phyloP scores from a whole-genome alignment of 2,329 filamentous ascomycete genomes.

The Apiospora sp. region DNA sequence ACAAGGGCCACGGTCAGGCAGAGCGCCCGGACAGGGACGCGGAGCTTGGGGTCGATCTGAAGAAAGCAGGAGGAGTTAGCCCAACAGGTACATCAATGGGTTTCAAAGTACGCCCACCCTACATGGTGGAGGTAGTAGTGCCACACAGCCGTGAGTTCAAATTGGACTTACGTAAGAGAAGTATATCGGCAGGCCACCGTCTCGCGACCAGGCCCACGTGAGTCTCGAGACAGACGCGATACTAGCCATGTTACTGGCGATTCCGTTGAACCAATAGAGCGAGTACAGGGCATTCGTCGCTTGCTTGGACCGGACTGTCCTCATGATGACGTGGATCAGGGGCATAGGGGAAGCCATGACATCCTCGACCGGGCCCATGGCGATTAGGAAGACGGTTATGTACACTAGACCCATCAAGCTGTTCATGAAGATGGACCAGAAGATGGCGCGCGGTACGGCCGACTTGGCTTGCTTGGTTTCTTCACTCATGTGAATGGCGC shows the following conservation, averaged over 20 bases:
- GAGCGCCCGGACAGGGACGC: constrained; percentile 26
- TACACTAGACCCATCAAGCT: constrained; percentile 25
- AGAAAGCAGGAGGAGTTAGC: background rate
- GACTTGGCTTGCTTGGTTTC: constrained; percentile 27
- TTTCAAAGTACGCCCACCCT: too few relatives aligned
- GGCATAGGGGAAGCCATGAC: constrained; percentile 22
- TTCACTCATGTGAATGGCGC: constrained; percentile 29
- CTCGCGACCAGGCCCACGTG: constrained; percentile 27
- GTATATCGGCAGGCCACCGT: constrained; percentile 26
- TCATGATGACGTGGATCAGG: constrained; percentile 19
- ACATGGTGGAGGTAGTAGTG: background rate
- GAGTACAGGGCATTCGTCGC: constrained; percentile 19
- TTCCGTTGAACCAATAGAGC: constrained; percentile 3
- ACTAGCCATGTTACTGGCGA: constrained; percentile 23
- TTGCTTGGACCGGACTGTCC: background rate
- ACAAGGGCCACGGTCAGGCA: constrained; percentile 25
- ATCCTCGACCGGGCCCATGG: constrained; percentile 26
- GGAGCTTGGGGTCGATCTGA: constrained; percentile 24
- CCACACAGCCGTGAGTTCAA: background rate
- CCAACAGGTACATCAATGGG: background rate
- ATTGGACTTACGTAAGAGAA: constrained; percentile 23
- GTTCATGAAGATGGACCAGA: constrained; percentile 28
- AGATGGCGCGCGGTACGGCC: constrained; percentile 26
- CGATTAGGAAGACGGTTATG: constrained; percentile 21
- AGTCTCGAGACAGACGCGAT: constrained; percentile 26